A percentile compares a stretch with the other conserved stretches of the same genome.
Conservation (phyloP, 345 rosid genomes). For the Schrenkiella parvula region DNA sequence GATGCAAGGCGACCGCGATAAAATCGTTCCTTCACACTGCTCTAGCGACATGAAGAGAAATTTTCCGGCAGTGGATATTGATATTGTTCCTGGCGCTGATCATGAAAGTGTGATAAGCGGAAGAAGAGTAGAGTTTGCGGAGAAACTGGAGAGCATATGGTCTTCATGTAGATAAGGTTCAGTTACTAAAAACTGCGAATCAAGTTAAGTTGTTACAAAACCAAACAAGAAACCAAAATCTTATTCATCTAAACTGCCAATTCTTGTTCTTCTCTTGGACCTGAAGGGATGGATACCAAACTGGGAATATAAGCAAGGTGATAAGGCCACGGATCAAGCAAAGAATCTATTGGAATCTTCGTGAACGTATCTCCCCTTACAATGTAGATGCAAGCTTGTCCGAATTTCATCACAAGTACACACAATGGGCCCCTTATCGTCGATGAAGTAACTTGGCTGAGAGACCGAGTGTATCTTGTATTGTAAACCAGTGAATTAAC, state of each 20-base stretch:
- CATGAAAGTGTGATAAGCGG: slow-evolving; percentile 38
- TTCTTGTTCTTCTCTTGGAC: too few relatives aligned
- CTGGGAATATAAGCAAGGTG: background rate
- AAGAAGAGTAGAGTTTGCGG: slow-evolving; percentile 26
- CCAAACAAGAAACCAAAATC: background rate
- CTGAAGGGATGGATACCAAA: background rate
- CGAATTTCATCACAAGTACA: background rate
- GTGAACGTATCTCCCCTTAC: background rate
- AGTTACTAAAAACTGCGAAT: background rate
- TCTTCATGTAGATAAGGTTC: slow-evolving; percentile 10
- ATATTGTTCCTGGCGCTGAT: slow-evolving; percentile 40
- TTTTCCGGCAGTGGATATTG: slow-evolving; percentile 44
- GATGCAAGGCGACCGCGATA: slow-evolving; percentile 57
- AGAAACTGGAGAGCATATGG: slow-evolving; percentile 24
- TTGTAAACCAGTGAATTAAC: slow-evolving; percentile 1
- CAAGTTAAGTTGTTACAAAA: background rate
- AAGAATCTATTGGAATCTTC: background rate
- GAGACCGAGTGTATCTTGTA: background rate
- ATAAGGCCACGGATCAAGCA: background rate
- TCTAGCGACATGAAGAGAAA: slow-evolving; percentile 44
- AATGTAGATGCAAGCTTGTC: background rate
- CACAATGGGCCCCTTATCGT: too few relatives aligned
- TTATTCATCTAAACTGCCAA: background rate
- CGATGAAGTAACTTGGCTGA: too few relatives aligned
- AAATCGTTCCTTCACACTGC: slow-evolving; percentile 53